These are phyloP conservation scores for Sonneratia alba DNA, from an alignment of 345 rosid species.

Conservation along the genomic window DNA sequence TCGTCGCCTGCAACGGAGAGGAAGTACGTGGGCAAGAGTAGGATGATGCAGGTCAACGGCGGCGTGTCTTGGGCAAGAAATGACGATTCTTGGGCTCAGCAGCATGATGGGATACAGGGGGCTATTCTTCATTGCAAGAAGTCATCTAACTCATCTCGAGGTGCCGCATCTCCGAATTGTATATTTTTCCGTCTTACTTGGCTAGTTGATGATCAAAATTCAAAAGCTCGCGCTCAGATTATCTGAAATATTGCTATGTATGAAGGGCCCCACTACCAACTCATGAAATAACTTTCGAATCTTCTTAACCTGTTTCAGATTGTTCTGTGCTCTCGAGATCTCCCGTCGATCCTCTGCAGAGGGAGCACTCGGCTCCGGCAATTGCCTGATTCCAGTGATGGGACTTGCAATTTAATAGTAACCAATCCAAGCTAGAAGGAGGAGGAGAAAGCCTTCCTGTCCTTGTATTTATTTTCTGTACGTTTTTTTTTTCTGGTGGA, in stretches of 20 bases:
- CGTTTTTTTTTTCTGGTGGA: neutral
- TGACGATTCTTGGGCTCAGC: conserved; percentile 31
- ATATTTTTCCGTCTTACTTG: neutral
- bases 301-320: neutral
- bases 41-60: neutral
- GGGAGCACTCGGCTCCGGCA: neutral
- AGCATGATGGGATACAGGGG: conserved; percentile 36
- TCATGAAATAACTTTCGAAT: too few relatives aligned
- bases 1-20: conserved; percentile 28
- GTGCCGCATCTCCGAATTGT: neutral
- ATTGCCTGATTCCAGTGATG: neutral
- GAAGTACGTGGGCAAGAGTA: conserved; percentile 27
- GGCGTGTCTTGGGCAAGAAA: conserved; percentile 23
- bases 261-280: too few relatives aligned
- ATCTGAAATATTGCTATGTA: too few relatives aligned
- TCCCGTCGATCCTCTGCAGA: neutral
- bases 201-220: neutral
- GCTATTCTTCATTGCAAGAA: conserved; percentile 46
- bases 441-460: neutral
- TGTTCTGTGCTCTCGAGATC: neutral
- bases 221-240: too few relatives aligned
- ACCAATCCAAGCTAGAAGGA: neutral
- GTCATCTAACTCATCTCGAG: conserved; percentile 21
- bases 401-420: neutral
- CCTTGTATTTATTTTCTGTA: too few relatives aligned